Base-by-base conservation (phyloP, 1,284 basidiomycete species). In the Puccinia coronata region DNA sequence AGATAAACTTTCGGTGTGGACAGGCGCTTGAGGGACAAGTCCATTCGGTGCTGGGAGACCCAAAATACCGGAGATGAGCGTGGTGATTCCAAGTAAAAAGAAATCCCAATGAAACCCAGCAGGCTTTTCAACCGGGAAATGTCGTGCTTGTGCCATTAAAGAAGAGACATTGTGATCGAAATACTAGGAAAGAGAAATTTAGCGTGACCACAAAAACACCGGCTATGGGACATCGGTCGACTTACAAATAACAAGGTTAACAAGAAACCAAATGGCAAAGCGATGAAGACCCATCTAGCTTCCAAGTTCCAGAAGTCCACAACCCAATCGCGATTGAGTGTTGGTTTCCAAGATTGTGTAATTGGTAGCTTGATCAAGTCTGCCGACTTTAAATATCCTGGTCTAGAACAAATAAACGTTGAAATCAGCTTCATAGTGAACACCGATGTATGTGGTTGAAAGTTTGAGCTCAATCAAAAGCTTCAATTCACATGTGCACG, bases 21-120 rank as follows among this genome's bases (percentile, higher is more conserved):
- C 93, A 0, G 96, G 96, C 0, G 96, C 96, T 87, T 98, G 96
- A 0, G 96, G 96, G 70, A 99, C 97, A 31, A 96, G 89, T 3
- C 63, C 79, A 63, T 72, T 82, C 18, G 57, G 55, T 23, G 36
- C 61, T 20, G 75, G 80, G 53, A 78, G 43, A 16, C 96, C 96
- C 2, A 99, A 88, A 25, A 98, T 88, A 0, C 95, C 96, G 4
- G 95, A 92, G 70, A 98, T 90, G 84, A 98, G 93, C 0, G 96
- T 98, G 0, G 93, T 95, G 82, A 96, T 88, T 3, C 96, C 96
- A 20, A 99, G 90, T 4, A 95, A 88, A 88, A 95, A 87, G 73
- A 87, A 87, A 82, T 87, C 87, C 86, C 88, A 95, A 84, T 98
- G 95, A 85, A 98, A 98, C 0, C 94, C 96, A 0, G 95, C 92